Evolutionary conservation across 331 rosid genomes (phyloP).

Genomic region (Rhamnella rubrinervis): DNA sequence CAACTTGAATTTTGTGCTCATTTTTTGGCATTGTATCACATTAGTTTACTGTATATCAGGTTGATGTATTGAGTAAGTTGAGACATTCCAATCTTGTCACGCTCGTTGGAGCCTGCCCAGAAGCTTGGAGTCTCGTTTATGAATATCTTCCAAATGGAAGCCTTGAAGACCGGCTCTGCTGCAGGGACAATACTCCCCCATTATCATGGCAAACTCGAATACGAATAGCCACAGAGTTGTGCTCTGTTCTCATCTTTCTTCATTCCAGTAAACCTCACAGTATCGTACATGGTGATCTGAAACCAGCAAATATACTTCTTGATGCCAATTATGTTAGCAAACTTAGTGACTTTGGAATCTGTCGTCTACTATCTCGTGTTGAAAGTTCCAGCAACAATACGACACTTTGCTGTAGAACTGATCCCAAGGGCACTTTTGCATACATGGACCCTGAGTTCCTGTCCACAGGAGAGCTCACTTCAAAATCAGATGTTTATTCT

Average conservation of each 20-base stretch:
- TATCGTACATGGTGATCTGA: conserved; percentile 82
- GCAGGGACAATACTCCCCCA: conserved; percentile 62
- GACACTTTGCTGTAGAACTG: conserved; percentile 50
- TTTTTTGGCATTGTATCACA: conserved; percentile 13
- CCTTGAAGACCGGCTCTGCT: conserved; percentile 79
- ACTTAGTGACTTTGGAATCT: conserved; percentile 89
- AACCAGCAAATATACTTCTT: conserved; percentile 79
- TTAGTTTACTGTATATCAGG: conserved; percentile 43
- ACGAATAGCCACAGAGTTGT: conserved; percentile 69
- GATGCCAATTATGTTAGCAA: conserved; percentile 69
- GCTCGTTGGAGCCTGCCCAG: conserved; percentile 87
- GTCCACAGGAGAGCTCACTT: conserved; percentile 65
- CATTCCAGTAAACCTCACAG: conserved; percentile 72
- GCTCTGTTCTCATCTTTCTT: conserved; percentile 81
- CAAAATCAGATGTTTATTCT: conserved; percentile 85
- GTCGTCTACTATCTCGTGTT: conserved; percentile 41
- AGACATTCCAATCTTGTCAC: conserved; percentile 83
- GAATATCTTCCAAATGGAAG: conserved; percentile 89
- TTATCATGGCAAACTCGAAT: conserved; percentile 83
- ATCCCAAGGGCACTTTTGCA: conserved; percentile 67
- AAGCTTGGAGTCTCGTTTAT: conserved; percentile 61
- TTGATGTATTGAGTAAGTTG: conserved; percentile 70
- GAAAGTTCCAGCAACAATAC: conserved; percentile 35
- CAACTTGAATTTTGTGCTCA: background rate
- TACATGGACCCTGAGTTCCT: conserved; percentile 90